phyloP scores from a whole-genome alignment of 352 stramenopile species.

The Globisporangium middletonii region DNA sequence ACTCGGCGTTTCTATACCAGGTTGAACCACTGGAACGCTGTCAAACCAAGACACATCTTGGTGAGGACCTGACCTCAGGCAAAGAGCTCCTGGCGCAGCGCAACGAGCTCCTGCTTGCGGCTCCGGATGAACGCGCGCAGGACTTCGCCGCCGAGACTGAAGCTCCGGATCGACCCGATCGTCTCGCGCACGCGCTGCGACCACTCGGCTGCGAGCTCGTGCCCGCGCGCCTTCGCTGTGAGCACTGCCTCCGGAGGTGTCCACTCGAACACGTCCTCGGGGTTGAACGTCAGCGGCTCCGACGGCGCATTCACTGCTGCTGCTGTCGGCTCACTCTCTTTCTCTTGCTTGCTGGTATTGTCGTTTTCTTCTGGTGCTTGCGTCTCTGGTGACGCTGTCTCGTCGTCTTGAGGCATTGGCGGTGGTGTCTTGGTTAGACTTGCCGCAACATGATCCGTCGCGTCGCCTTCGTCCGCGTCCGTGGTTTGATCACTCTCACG shows the following conservation, averaged over 20 bases:
- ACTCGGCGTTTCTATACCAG: neutral
- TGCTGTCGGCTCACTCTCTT: neutral
- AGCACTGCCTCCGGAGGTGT: slow-evolving; percentile 24
- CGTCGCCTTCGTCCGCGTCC: too few relatives aligned
- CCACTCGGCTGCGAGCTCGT: slow-evolving; percentile 28
- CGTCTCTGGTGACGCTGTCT: too few relatives aligned
- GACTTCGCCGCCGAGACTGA: slow-evolving; percentile 47
- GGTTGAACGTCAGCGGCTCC: slow-evolving; percentile 23
- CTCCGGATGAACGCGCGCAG: slow-evolving; percentile 53
- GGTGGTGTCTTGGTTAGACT: too few relatives aligned
- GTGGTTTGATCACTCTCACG: too few relatives aligned
- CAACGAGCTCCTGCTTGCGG: slow-evolving; percentile 52
- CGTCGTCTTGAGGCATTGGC: too few relatives aligned
- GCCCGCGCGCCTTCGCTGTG: slow-evolving; percentile 6
- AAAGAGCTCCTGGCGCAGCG: slow-evolving; percentile 47
- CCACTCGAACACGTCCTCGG: slow-evolving; percentile 66
- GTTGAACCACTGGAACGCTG: slow-evolving; percentile 4
- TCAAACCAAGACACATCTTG: neutral
- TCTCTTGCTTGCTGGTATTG: neutral
- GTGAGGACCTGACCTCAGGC: slow-evolving; percentile 9
- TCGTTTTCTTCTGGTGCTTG: too few relatives aligned
- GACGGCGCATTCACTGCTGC: neutral
- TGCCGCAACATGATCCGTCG: too few relatives aligned
- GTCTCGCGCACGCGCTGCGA: slow-evolving; percentile 32
- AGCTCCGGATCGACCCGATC: slow-evolving; percentile 44